Evolutionary conservation across 805 yeast species (phyloP).

Genomic region (Yamadazyma phyllophila): DNA sequence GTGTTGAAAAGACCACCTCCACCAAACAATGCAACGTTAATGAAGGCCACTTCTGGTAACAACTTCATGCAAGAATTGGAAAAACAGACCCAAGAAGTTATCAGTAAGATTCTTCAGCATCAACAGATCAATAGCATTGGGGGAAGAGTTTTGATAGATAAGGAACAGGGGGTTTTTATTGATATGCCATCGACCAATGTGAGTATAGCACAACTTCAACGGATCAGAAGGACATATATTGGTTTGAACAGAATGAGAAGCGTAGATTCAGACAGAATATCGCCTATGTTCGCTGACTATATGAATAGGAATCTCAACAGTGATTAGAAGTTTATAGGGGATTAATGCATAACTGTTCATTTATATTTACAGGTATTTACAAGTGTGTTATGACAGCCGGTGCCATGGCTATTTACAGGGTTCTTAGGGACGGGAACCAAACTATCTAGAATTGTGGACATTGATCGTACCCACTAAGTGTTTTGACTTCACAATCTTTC

Average conservation of each 20-base stretch:
- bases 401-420: no score
- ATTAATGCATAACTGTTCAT: no score
- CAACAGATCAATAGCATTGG: constrained; percentile 53
- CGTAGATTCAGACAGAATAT: constrained; percentile 66
- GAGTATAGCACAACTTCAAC: constrained; percentile 74
- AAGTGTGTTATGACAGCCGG: no score
- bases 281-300: constrained; percentile 74
- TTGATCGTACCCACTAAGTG: no score
- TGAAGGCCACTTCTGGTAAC: constrained; percentile 75
- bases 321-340: neutral
- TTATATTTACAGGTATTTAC: no score
- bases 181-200: constrained; percentile 62
- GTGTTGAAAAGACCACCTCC: constrained; percentile 61
- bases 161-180: constrained; percentile 45
- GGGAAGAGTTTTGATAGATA: constrained; percentile 47
- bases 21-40: constrained; percentile 81
- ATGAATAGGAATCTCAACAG: constrained; percentile 58
- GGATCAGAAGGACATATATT: constrained; percentile 82
- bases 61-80: constrained; percentile 80
- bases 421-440: no score
- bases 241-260: constrained; percentile 75
- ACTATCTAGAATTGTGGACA: no score
- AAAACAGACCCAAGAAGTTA: constrained; percentile 61
- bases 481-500: no score
- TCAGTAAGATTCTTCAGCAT: constrained; percentile 59